Evolutionary conservation across 1,284 basidiomycete species (phyloP).

Genomic region (Schizophyllum amplum): DNA sequence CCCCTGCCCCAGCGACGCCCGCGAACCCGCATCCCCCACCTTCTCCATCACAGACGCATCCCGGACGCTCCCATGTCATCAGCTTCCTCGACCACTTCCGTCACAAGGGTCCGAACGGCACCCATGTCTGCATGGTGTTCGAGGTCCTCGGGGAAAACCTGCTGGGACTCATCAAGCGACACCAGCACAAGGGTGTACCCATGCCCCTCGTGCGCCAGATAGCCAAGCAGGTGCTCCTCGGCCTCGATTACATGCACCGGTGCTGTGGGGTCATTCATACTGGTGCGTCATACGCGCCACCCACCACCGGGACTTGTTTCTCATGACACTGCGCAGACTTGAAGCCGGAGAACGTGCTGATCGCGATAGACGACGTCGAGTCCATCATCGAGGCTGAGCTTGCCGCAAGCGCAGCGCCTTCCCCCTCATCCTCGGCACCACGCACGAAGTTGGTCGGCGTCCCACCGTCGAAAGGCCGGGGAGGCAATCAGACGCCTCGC

Average conservation of each 20-base stretch:
- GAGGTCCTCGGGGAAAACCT: conserved; percentile 98
- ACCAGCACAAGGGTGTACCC: conserved; percentile 92
- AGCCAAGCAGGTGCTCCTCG: conserved; percentile 92
- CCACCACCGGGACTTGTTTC: not conserved
- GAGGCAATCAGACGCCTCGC: conserved; percentile 95
- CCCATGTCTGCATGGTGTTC: conserved; percentile 99
- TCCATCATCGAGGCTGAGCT: conserved; percentile 86
- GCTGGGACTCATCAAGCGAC: conserved; percentile 95
- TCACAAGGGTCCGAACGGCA: conserved; percentile 94
- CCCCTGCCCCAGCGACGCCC: conserved; percentile 45
- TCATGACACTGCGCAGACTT: conserved; percentile 49
- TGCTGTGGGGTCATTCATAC: conserved; percentile 95
- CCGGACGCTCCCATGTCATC: conserved; percentile 82
- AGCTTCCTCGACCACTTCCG: conserved; percentile 96
- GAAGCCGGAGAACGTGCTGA: conserved; percentile 97
- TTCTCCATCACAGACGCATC: conserved; percentile 57
- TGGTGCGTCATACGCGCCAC: conserved; percentile 29
- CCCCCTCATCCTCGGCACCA: conserved; percentile 32
- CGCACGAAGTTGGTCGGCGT: conserved; percentile 84
- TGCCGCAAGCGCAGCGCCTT: conserved; percentile 38
- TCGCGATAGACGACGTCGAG: conserved; percentile 97
- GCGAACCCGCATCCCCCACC: conserved; percentile 50
- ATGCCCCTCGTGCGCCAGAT: conserved; percentile 94
- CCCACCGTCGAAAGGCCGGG: conserved; percentile 88
- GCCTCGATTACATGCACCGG: conserved; percentile 95